Conservation (phyloP, 306 rosid genomes). For the Prunus padus region DNA sequence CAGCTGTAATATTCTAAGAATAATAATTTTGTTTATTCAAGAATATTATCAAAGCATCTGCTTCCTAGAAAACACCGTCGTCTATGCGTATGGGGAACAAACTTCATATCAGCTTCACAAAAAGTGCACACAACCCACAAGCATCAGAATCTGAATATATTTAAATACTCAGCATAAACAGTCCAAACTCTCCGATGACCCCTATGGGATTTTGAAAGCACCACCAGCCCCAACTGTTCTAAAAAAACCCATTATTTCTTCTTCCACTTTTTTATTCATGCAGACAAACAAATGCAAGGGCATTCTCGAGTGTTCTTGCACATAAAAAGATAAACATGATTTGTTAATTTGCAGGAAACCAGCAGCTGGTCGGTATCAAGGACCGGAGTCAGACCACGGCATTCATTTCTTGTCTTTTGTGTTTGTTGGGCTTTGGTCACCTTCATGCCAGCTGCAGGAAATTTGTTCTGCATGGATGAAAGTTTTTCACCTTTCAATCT, state of each 20-base stretch:
- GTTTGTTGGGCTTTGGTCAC: background rate
- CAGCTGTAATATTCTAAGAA: background rate
- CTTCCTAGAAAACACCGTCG: constrained; percentile 17
- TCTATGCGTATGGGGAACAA: constrained; percentile 9
- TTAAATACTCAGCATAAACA: background rate
- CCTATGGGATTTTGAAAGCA: constrained; percentile 7
- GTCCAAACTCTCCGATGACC: constrained; percentile 19
- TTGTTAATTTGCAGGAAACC: constrained; percentile 5
- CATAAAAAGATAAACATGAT: background rate
- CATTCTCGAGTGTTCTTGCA: constrained; percentile 22
- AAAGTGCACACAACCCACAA: background rate
- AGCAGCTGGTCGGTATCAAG: constrained; percentile 1
- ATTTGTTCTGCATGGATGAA: background rate
- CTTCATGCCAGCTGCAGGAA: background rate
- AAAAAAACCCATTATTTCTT: background rate
- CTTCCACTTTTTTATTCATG: background rate
- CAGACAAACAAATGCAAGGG: constrained; percentile 15
- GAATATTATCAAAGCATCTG: constrained; percentile 4
- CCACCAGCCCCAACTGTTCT: background rate
- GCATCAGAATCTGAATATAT: constrained; percentile 5
- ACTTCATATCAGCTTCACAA: constrained; percentile 7
- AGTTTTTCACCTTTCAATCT: background rate
- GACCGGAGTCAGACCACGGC: background rate
- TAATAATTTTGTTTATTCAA: background rate
- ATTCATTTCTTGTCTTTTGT: background rate